Percentiles rank a stretch among this genome's conserved stretches.
Evolutionary conservation across 768 basidiomycete genomes (phyloP).

Genomic region (Collybia nuda): DNA sequence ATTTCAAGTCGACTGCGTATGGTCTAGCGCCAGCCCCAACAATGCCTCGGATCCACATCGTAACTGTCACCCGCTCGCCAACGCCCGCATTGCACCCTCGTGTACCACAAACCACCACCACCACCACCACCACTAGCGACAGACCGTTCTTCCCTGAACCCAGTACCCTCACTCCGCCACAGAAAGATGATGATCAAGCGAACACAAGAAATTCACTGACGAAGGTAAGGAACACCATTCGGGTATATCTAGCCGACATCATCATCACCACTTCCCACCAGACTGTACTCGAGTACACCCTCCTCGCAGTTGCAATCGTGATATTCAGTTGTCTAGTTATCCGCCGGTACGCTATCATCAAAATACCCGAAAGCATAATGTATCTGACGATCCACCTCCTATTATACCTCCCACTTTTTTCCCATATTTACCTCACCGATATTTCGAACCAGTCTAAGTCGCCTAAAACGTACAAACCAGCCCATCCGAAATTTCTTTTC

Average conservation of each 20-base stretch:
- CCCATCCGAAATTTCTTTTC: conserved; percentile 14
- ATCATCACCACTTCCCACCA: conserved; percentile 4
- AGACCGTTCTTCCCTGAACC: conserved; percentile 27
- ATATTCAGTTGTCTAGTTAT: conserved; percentile 20
- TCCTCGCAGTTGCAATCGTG: conserved; percentile 22
- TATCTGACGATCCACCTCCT: conserved; percentile 5
- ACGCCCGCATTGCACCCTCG: conserved; percentile 5
- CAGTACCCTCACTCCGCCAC: conserved; percentile 10
- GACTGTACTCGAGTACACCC: conserved; percentile 29
- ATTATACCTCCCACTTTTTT: conserved; percentile 1
- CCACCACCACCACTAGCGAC: conserved; percentile 10
- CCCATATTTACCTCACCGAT: not conserved
- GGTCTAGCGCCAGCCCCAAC: not conserved
- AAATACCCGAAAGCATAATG: conserved; percentile 4
- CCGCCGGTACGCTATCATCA: conserved; percentile 18
- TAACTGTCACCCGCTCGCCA: not conserved
- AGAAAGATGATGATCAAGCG: not conserved
- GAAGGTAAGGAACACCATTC: conserved; percentile 18
- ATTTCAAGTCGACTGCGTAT: too few relatives aligned
- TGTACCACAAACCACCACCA: conserved; percentile 5
- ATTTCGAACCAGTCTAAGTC: conserved; percentile 7
- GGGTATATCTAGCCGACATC: not conserved
- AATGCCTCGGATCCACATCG: not conserved
- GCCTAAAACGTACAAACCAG: conserved; percentile 8
- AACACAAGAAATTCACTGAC: conserved; percentile 12